Percentiles rank a stretch among this genome's conserved stretches.
Conservation (phyloP, 2,329 filamentous ascomycete species). For the Microsporum audouinii region DNA sequence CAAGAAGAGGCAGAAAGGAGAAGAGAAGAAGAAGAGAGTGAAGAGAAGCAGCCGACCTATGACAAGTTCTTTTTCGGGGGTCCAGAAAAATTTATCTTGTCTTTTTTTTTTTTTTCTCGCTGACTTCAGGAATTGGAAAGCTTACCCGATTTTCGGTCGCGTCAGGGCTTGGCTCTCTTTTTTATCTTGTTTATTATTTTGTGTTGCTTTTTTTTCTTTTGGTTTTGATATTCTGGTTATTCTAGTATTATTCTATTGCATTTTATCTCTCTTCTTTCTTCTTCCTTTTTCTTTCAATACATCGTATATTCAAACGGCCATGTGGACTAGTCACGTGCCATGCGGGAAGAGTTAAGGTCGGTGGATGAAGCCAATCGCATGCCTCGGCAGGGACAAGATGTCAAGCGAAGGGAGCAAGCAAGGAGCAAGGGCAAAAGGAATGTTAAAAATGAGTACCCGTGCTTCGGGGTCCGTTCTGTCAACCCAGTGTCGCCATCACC, state of each 20-base stretch:
- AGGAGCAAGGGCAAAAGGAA: neutral
- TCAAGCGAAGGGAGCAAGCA: neutral
- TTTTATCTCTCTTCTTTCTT: neutral
- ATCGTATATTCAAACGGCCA: neutral
- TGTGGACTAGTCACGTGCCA: neutral
- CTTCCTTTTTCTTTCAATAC: neutral
- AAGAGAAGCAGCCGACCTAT: neutral
- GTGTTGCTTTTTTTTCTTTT: neutral
- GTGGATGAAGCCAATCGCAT: neutral
- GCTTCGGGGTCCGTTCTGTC: neutral
- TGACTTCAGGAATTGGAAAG: neutral
- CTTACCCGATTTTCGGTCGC: conserved; percentile 2
- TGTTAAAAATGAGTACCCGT: neutral
- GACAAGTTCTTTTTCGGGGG: neutral
- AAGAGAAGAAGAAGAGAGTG: neutral
- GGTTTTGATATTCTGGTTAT: neutral
- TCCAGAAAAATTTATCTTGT: neutral
- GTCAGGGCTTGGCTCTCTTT: neutral
- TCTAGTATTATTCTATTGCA: neutral
- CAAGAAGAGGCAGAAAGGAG: neutral
- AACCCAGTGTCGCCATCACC: neutral
- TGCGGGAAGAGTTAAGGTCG: neutral
- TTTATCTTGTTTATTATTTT: neutral
- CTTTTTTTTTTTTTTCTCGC: neutral
- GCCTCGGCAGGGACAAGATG: neutral